Evolutionary conservation across 2,329 filamentous ascomycete genomes (phyloP).

Genomic region (Zasmidium cellare): DNA sequence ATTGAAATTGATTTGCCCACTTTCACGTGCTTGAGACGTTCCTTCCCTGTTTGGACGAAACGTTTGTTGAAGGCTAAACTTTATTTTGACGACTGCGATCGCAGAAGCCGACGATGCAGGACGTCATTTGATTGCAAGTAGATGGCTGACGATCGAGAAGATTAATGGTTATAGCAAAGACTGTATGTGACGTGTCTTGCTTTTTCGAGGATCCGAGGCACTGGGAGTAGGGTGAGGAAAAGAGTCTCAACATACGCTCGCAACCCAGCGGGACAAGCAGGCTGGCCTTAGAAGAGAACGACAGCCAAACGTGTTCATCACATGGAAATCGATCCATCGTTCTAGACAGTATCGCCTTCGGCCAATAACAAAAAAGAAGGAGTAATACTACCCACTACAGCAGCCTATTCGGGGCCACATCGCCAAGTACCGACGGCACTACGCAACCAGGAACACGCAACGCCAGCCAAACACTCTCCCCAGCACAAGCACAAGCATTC

Average conservation of each 20-base stretch:
- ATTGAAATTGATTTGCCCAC: not conserved
- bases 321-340: too few species aligned
- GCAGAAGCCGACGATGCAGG: not conserved
- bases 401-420: not conserved
- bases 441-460: not conserved
- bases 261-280: too few species aligned
- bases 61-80: not conserved
- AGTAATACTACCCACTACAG: not conserved
- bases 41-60: not conserved
- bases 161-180: too few species aligned
- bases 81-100: not conserved
- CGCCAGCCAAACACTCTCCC: not conserved
- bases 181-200: too few species aligned
- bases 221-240: too few species aligned
- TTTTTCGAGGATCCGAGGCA: too few species aligned
- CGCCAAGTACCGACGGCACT: not conserved
- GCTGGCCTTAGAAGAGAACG: too few species aligned
- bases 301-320: too few species aligned
- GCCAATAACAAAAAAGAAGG: not conserved
- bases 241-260: too few species aligned
- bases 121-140: too few species aligned
- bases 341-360: too few species aligned
- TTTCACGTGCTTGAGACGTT: not conserved
- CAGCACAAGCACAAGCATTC: not conserved
- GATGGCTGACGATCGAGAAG: too few species aligned